Conservation (phyloP, 2,329 filamentous ascomycete genomes). For the Phyllosticta citrichinensis region DNA sequence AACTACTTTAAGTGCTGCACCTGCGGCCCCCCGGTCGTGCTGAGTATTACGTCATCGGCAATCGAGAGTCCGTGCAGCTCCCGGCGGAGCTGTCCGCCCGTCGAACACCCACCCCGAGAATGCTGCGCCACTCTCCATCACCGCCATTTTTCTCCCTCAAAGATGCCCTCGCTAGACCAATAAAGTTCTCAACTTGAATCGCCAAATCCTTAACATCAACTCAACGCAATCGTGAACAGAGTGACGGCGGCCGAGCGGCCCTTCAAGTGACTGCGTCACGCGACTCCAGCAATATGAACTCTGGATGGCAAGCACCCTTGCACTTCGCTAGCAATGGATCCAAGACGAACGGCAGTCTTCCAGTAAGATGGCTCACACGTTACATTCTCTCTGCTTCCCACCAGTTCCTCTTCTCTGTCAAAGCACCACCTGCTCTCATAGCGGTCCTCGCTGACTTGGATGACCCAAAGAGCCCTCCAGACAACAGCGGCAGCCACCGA, state of each 20-base stretch:
- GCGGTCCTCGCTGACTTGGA: not conserved
- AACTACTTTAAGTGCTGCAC: too few species aligned
- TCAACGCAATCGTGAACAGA: not conserved
- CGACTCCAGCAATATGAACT: not conserved
- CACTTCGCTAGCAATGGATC: not conserved
- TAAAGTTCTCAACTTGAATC: not conserved
- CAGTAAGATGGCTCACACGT: not conserved
- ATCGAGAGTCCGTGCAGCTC: not conserved
- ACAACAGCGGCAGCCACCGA: constrained; percentile 9
- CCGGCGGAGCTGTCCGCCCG: not conserved
- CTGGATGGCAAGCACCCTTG: not conserved
- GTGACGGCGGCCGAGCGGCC: not conserved
- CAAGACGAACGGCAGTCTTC: not conserved
- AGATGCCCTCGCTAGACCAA: not conserved
- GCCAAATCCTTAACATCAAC: not conserved
- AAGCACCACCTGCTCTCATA: not conserved
- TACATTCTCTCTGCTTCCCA: not conserved
- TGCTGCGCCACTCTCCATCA: not conserved
- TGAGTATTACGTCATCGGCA: not conserved
- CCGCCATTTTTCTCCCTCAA: not conserved
- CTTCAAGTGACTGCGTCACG: not conserved
- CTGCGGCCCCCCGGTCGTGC: not conserved
- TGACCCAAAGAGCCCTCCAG: not conserved
- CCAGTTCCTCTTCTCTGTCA: not conserved
- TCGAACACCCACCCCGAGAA: not conserved